These are phyloP conservation scores for Dimocarpus longan DNA, from an alignment of 345 rosid genomes.

Conservation along the genomic window DNA sequence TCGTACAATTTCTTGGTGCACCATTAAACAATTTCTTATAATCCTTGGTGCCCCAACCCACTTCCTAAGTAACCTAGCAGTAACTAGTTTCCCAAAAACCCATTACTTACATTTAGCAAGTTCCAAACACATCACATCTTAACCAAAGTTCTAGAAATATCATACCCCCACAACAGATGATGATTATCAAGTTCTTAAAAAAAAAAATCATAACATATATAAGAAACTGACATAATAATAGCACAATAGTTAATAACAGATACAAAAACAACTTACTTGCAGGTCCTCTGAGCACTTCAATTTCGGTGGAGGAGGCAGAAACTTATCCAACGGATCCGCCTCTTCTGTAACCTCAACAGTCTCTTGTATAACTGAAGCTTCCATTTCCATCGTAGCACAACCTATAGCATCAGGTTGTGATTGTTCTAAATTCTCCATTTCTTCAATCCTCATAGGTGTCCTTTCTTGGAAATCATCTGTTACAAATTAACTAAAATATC, in stretches of 20 bases:
- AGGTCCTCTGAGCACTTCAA: slow-evolving; percentile 77
- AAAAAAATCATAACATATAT: not conserved
- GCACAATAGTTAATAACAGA: not conserved
- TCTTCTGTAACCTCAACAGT: slow-evolving; percentile 34
- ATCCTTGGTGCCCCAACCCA: not conserved
- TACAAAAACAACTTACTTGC: slow-evolving; percentile 55
- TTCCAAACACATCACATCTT: not conserved
- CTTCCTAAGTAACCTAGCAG: not conserved
- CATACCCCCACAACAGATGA: not conserved
- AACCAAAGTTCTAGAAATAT: not conserved
- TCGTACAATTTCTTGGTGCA: not conserved
- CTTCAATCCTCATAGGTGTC: slow-evolving; percentile 32
- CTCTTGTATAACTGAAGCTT: slow-evolving; percentile 43
- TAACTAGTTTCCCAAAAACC: not conserved
- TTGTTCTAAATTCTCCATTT: slow-evolving; percentile 46
- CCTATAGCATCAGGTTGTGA: slow-evolving; percentile 36
- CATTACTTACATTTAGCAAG: not conserved
- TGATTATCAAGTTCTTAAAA: not conserved
- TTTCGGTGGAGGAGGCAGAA: slow-evolving; percentile 66
- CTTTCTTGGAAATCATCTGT: slow-evolving; percentile 44
- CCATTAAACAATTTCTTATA: not conserved
- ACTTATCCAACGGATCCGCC: slow-evolving; percentile 65
- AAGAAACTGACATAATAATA: not conserved
- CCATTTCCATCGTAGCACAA: slow-evolving; percentile 38
- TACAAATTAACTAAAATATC: slow-evolving; percentile 18